Evolutionary conservation across 2,329 filamentous ascomycete species (phyloP), one percentile per base, ranked within the genome.

Genomic region (Aspergillus spinulosporus): DNA sequence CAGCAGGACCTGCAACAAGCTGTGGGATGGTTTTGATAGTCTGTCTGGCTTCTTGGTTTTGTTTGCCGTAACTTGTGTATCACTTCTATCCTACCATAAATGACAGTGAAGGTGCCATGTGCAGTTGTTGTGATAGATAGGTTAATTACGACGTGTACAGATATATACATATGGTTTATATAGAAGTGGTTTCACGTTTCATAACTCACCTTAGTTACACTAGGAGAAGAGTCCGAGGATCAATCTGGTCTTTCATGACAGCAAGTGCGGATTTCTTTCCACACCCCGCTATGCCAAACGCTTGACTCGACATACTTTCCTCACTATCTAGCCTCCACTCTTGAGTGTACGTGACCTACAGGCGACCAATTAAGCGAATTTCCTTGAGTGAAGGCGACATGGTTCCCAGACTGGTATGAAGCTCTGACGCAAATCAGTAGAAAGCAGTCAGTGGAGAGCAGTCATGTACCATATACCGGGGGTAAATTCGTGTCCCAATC

Each of bases 41-140:
- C 52, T 37, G 59, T 49, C 43, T 58, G 50, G 39, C 50, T 49
- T 54, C 48, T 39, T 57, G 42, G 40, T 56, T 50, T 54, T 57
- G 52, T 47, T 60, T 59, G 58, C 59, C 62, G 58, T 60, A 59
- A 62, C 59, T 61, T 69, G 62, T 68, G 63, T 68, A 71, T 66
- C 66, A 67, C 67, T 63, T 62, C 65, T 59, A 59, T 59, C 64
- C 60, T 21, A 21, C 21, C 21, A 21, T 56, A 60, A 62, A 55
- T 54, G 55, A 47, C 36, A 54, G 61, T 58, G 63, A 66, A 66
- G 61, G 64, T 62, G 61, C 36, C 57, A 59, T 65, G 59, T 50
- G 59, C 56, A 66, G 50, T 21, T 53, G 56, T 44, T 26, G 48
- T 51, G 55, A 42, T 52, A 54, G 54, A 46, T 21, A 21, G 21